Conservation (phyloP, 2,329 filamentous ascomycete species). For the Cercospora sojina region DNA sequence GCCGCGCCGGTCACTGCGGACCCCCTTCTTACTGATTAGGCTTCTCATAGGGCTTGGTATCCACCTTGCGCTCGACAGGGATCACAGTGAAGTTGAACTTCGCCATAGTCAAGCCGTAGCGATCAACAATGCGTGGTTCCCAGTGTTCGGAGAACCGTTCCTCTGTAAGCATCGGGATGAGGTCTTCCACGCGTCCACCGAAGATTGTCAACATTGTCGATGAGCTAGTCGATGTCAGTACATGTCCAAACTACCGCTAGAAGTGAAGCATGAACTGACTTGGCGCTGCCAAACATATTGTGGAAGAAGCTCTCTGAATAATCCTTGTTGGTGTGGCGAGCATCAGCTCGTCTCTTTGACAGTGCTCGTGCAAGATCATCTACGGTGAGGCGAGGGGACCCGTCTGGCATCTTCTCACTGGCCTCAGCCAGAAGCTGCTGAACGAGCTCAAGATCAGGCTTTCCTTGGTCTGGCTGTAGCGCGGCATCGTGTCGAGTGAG, state of each 20-base stretch:
- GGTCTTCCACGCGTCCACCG: slow-evolving; percentile 41
- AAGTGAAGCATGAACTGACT: slow-evolving; percentile 19
- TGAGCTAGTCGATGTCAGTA: slow-evolving; percentile 34
- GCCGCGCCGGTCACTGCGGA: neutral
- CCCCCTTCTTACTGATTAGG: neutral
- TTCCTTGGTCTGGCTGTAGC: slow-evolving; percentile 40
- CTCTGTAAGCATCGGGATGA: slow-evolving; percentile 43
- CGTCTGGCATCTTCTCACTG: slow-evolving; percentile 39
- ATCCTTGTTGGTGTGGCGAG: slow-evolving; percentile 38
- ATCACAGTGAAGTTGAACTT: slow-evolving; percentile 45
- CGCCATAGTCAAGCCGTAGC: slow-evolving; percentile 44
- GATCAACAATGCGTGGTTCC: slow-evolving; percentile 42
- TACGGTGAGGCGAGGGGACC: slow-evolving; percentile 38
- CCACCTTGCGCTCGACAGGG: slow-evolving; percentile 42
- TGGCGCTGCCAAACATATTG: slow-evolving; percentile 45
- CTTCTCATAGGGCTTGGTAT: slow-evolving; percentile 34
- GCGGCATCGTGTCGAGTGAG: slow-evolving; percentile 39
- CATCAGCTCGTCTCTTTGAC: slow-evolving; percentile 39
- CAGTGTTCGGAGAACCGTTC: slow-evolving; percentile 45
- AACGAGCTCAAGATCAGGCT: slow-evolving; percentile 42
- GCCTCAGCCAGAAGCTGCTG: slow-evolving; percentile 39
- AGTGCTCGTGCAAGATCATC: slow-evolving; percentile 40
- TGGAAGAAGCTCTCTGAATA: slow-evolving; percentile 39
- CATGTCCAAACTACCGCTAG: neutral
- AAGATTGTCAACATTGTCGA: slow-evolving; percentile 47